Base-by-base conservation (phyloP, 495 filamentous ascomycete species). In the Cairneyella variabilis region DNA sequence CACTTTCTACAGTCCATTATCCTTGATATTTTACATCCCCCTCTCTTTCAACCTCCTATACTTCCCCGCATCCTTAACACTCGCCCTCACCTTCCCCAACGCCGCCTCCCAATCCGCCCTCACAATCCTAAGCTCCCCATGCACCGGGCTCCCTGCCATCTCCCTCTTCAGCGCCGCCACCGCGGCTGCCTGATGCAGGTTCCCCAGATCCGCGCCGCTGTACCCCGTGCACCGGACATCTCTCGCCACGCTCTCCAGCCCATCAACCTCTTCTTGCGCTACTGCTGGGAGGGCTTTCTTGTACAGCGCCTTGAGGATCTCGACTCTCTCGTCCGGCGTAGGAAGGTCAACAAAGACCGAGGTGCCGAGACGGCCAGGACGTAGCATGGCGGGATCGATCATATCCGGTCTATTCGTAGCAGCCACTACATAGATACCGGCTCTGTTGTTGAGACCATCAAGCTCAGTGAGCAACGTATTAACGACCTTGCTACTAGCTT, bases 401-500 rank as follows among this genome's bases (percentile, higher is more conserved):
- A 96, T 95, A 62, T 98, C 93, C 2, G 92, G 92, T 1, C 93
- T 72, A 64, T 98, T 98, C 3, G 95, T 97, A 1, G 93, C 93
- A 12, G 89, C 93, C 54, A 98, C 86, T 23, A 98, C 88, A 67
- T 95, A 97, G 60, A 98, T 92, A 2, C 95, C 92, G 37, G 79
- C 75, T 14, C 95, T 83, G 50, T 82, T 86, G 53, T 77, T 82
- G 12, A 96, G 75, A 21, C 93, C 93, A 63, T 98, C 93, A 0
- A 98, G 78, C 68, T 98, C 93, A 1, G 93, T 97, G n/a, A 98
- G 82, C 0, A 98, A 76, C 11, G 93, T 95, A 66, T 97, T 98
- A 53, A 98, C 93, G 17, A 98, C 90, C 37, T 93, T 81, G 9
- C 90, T 83, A 44, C 85, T 89, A 27, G 88, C 84, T 64, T 97